phyloP scores from a whole-genome alignment of 192 early-diverging fungal genomes.

The Obelidium mucronatum region DNA sequence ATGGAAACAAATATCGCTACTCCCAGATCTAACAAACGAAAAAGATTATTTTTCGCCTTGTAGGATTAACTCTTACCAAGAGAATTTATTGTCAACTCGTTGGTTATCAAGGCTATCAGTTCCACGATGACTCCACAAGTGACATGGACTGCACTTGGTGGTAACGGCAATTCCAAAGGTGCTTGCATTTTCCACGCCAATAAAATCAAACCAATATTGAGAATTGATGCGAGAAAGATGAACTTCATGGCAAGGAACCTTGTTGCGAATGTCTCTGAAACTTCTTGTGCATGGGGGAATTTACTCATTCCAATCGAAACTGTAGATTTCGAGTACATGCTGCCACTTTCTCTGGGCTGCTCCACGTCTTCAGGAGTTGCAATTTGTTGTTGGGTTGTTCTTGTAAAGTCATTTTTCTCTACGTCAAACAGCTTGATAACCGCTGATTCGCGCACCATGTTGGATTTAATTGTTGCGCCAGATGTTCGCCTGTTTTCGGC shows the following conservation, averaged over 20 bases:
- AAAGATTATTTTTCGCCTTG: background rate
- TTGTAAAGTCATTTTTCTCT: background rate
- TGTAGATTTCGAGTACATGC: conserved; percentile 3
- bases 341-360: background rate
- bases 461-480: background rate
- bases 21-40: conserved; percentile 22
- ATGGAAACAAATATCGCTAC: conserved; percentile 30
- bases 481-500: background rate
- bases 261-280: conserved; percentile 10
- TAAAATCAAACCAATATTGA: background rate
- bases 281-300: conserved; percentile 26
- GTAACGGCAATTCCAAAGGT: background rate
- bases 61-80: conserved; percentile 16
- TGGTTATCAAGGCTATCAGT: background rate
- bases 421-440: background rate
- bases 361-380: background rate
- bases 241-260: background rate
- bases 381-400: background rate
- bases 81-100: conserved; percentile 5
- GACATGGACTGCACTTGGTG: background rate
- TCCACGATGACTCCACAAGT: background rate
- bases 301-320: conserved; percentile 21
- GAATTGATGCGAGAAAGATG: background rate
- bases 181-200: background rate
- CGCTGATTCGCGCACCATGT: background rate